Evolutionary conservation across 1,284 basidiomycete genomes (phyloP).

Genomic region (Trichosporon sp.): DNA sequence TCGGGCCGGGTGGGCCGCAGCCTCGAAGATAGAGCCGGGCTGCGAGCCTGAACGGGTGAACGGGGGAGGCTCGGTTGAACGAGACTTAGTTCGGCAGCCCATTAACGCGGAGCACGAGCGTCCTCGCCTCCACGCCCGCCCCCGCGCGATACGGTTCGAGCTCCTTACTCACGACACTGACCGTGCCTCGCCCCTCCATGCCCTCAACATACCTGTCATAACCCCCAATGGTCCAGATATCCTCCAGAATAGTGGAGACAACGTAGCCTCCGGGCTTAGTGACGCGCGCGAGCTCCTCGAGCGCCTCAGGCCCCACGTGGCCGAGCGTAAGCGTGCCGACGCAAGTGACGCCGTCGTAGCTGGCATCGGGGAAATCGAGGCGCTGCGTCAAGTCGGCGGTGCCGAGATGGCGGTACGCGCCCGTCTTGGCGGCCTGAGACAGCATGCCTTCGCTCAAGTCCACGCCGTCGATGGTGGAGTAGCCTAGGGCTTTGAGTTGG

Average conservation of each 20-base stretch:
- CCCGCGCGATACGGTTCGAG: constrained; percentile 22
- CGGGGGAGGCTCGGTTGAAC: not conserved
- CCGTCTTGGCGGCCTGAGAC: constrained; percentile 18
- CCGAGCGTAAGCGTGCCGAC: constrained; percentile 30
- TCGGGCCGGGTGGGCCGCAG: too few species aligned
- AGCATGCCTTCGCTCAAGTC: constrained; percentile 28
- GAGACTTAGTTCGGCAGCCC: not conserved
- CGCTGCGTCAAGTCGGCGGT: constrained; percentile 22
- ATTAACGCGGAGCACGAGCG: constrained; percentile 20
- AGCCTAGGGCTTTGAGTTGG: constrained; percentile 4
- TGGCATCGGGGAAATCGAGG: constrained; percentile 8
- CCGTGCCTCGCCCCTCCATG: constrained; percentile 12
- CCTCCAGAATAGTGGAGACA: constrained; percentile 25
- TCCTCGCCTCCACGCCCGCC: constrained; percentile 21
- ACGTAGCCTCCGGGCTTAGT: constrained; percentile 16
- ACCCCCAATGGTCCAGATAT: constrained; percentile 25
- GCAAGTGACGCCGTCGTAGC: constrained; percentile 24
- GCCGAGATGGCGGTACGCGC: constrained; percentile 21
- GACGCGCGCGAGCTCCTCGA: constrained; percentile 27
- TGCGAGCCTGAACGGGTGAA: too few species aligned
- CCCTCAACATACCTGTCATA: not conserved
- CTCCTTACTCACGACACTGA: constrained; percentile 12
- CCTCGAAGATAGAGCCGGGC: too few species aligned
- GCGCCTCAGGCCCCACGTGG: constrained; percentile 25
- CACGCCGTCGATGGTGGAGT: constrained; percentile 21